A percentile compares a stretch with the other conserved stretches of the same genome.
Conservation (phyloP, 2,329 filamentous ascomycete genomes). For the Fusarium sp. region DNA sequence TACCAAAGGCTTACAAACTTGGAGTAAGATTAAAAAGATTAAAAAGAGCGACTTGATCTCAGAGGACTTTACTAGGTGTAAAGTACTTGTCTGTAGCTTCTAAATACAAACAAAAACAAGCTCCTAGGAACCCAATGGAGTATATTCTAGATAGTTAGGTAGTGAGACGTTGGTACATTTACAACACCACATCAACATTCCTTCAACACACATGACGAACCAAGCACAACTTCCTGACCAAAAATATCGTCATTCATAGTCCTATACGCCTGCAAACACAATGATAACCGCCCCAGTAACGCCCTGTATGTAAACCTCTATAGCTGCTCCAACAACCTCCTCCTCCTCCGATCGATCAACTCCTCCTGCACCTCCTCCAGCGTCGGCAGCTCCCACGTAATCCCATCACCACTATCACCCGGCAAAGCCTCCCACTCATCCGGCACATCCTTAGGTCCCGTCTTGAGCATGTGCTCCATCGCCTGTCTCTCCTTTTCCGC, state of each 20-base stretch:
- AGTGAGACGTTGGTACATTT: no score
- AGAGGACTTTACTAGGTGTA: no score
- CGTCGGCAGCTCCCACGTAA: slow-evolving; percentile 83
- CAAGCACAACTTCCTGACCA: background rate
- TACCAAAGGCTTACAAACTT: no score
- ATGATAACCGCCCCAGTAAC: slow-evolving; percentile 26
- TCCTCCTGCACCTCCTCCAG: slow-evolving; percentile 95
- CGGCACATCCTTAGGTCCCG: slow-evolving; percentile 65
- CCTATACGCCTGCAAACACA: slow-evolving; percentile 29
- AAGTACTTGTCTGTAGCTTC: no score
- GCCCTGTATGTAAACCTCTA: slow-evolving; percentile 38
- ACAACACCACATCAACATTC: background rate
- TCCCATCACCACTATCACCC: slow-evolving; percentile 84
- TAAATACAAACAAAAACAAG: no score
- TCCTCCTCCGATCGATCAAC: slow-evolving; percentile 83
- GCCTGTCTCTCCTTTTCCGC: slow-evolving; percentile 84
- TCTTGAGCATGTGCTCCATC: slow-evolving; percentile 70
- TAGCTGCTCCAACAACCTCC: slow-evolving; percentile 85
- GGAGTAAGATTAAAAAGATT: no score
- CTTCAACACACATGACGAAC: slow-evolving; percentile 3
- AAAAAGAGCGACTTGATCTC: no score
- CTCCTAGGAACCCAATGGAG: no score
- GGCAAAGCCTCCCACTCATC: slow-evolving; percentile 86
- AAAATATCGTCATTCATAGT: slow-evolving; percentile 2
- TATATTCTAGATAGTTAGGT: no score